Base-by-base conservation (phyloP, 306 rosid genomes). In the Fagus sylvatica region DNA sequence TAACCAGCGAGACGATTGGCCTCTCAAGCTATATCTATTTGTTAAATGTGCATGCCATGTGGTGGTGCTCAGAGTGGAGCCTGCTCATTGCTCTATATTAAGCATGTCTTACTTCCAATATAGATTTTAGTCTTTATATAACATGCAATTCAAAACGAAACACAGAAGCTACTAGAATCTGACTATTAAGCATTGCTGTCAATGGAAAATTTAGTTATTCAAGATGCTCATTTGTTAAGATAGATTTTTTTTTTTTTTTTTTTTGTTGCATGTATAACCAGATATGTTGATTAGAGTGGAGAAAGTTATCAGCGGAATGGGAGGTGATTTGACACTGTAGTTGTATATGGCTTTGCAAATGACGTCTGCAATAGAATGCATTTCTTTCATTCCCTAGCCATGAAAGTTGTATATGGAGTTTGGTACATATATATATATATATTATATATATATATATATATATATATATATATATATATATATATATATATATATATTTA, bases 261-360 rank as follows among this genome's bases (percentile, higher is more conserved):
- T 43, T 22, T 22, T 22, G 0, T 22, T 22, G 28, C 79, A 71
- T 83, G 16, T 69, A 34, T 74, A 41, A 3, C 68, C 86, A 94
- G 98, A 92, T 88, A 92, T 94, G 90, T 83, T 94, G 89, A 72
- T 75, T 16, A 88, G 81, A 80, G 98, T 94, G 84, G 97, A 94
- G 90, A 89, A 78, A 90, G 88, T 92, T 51, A 85, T 94, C 65
- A 10, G 60, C 71, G 97, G 90, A 78, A 77, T 94, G 12, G 97
- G 91, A 37, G 92, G 85, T 68, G 93, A 79, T 79, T 74, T 85
- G 89, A 53, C 80, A 42, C 76, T 88, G 78, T 90, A 84, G 83
- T 72, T 75, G 56, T 69, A 36, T 70, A 8, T 59, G 76, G 74
- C 70, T 65, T 53, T 84, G 86, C 69, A 64, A 56, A 72, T 51